Evolutionary conservation across 176 grass and related monocot species (phyloP), one percentile per base, ranked within the genome.

Genomic region (Leersia perrieri): DNA sequence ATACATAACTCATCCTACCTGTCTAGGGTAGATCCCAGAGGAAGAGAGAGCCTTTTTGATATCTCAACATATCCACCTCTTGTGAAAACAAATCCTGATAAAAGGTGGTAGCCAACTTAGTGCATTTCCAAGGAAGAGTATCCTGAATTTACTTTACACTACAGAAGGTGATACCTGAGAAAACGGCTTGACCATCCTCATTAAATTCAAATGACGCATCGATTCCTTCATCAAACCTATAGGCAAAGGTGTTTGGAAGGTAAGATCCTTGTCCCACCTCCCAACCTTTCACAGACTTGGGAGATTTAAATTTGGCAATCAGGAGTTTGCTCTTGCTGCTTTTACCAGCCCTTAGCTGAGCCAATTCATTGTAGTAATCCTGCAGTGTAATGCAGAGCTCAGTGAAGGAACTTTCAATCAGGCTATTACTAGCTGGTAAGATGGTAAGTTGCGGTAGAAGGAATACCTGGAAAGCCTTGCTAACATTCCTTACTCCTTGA

Each of bases 311-410:
- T 85, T 98, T 98, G 71, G 92, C 88, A 74, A 98, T 83, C 58
- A 91, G 72, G 72, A 98, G 86, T 70, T 98, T 98, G 85, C 96
- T 98, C 86, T 98, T 98, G 95, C 92, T 98, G 70, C 95, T 98
- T 88, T 98, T 98, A 82, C 95, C 92, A 75, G 95, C 95, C 63
- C 95, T 98, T 66, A 98, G 77, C 63, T 89, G 95, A 26, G 95
- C 92, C 88, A 98, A 86, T 63, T 93, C 90, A 74, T 98, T 98
- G 82, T 89, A 85, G 76, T 93, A 95, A 86, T 98, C 96, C 96
- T 98, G 86, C 75, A 88, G 76, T 36, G 58, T 36, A 81, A 77
- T 25, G 18, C 31, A 63, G 4, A 41, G 44, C 23, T 64, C 1
- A 3, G 10, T 44, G 18, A 42, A 57, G 16, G 32, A 44, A 15